A percentile compares a stretch with the other conserved stretches of the same genome.
Evolutionary conservation across 2,329 filamentous ascomycete genomes (phyloP).

Genomic region (Hypoxylon sp.): DNA sequence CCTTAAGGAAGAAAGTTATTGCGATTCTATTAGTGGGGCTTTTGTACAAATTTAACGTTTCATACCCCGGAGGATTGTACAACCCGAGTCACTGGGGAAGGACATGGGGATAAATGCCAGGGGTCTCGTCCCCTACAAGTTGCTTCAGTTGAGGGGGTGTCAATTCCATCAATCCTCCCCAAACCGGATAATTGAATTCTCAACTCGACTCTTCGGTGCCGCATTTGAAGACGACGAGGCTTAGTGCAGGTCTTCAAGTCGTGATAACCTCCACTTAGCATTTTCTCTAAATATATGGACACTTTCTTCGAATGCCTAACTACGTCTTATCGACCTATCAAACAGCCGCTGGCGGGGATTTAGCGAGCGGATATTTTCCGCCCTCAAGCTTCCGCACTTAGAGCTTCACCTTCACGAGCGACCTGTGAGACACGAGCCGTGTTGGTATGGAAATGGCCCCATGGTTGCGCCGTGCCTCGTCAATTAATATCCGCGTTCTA

Average conservation of each 20-base stretch:
- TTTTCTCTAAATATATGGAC: conserved; percentile 3
- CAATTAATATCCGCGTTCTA: conserved; percentile 35
- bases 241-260: conserved; percentile 11
- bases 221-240: conserved; percentile 26
- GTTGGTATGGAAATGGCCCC: conserved; percentile 24
- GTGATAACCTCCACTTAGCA: conserved; percentile 23
- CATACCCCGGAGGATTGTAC: too few relatives aligned
- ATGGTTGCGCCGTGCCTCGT: conserved; percentile 23
- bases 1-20: too few relatives aligned
- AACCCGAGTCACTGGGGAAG: neutral
- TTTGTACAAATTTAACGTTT: too few relatives aligned
- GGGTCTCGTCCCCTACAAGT: conserved; percentile 18
- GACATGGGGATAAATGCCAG: conserved; percentile 23
- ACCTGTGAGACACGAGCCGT: conserved; percentile 8
- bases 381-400: conserved; percentile 5
- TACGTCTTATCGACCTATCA: conserved; percentile 6
- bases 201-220: conserved; percentile 35
- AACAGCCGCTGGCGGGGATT: conserved; percentile 25
- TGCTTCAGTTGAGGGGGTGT: conserved; percentile 37
- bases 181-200: conserved; percentile 41
- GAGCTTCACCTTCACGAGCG: conserved; percentile 12
- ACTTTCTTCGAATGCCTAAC: neutral
- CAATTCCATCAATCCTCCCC: conserved; percentile 34
- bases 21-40: too few relatives aligned
- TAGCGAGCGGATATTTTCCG: conserved; percentile 17